phyloP scores from a whole-genome alignment of 306 rosid species.

The Rosa chinensis region DNA sequence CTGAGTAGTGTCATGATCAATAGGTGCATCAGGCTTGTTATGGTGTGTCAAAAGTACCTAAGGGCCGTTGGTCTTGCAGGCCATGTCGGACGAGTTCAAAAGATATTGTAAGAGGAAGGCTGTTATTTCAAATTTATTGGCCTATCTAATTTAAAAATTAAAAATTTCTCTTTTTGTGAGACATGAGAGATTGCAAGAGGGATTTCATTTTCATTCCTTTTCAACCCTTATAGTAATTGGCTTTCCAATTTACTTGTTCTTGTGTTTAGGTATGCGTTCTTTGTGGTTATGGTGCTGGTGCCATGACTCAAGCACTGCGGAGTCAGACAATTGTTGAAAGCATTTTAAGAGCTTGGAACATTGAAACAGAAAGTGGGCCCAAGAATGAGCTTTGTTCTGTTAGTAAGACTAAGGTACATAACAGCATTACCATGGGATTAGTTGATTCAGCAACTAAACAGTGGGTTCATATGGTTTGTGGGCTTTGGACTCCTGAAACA shows the following conservation, averaged over 20 bases:
- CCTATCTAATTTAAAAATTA: no score
- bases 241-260: constrained; percentile 11
- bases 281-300: constrained; percentile 80
- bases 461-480: constrained; percentile 84
- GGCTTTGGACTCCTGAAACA: constrained; percentile 79
- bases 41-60: constrained; percentile 58
- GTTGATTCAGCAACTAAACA: constrained; percentile 57
- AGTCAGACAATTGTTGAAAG: constrained; percentile 46
- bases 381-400: constrained; percentile 27
- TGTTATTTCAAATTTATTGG: neutral
- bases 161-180: no score
- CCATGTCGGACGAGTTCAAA: constrained; percentile 55
- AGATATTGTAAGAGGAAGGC: constrained; percentile 41
- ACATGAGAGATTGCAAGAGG: neutral
- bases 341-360: constrained; percentile 50
- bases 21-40: constrained; percentile 78
- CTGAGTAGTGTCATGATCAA: constrained; percentile 23
- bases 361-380: constrained; percentile 33
- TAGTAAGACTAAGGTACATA: constrained; percentile 33
- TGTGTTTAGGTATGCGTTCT: constrained; percentile 59
- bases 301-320: constrained; percentile 60
- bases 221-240: neutral
- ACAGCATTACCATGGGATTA: constrained; percentile 56
- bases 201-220: constrained; percentile 9
- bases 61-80: constrained; percentile 62